These are phyloP conservation scores for Geranomyces michiganensis DNA, from an alignment of 192 early-diverging fungal species.

Conservation along the genomic window DNA sequence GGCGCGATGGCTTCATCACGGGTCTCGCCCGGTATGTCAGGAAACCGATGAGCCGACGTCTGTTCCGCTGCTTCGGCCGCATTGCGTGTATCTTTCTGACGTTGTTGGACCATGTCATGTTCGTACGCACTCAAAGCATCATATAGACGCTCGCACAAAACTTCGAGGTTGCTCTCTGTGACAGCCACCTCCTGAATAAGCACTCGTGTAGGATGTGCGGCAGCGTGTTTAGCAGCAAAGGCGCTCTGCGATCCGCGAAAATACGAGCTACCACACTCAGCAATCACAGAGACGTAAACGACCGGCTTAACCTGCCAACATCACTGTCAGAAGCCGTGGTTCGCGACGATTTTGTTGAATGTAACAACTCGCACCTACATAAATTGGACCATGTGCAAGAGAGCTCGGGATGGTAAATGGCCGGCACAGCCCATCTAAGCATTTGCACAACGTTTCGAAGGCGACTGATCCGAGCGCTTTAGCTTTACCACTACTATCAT, in stretches of 20 bases:
- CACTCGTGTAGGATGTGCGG: slow-evolving; percentile 41
- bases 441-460: slow-evolving; percentile 61
- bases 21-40: not conserved
- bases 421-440: slow-evolving; percentile 50
- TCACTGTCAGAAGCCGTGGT: not conserved
- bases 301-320: slow-evolving; percentile 36
- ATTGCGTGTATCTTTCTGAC: slow-evolving; percentile 17
- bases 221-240: slow-evolving; percentile 30
- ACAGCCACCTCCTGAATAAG: slow-evolving; percentile 52
- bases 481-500: slow-evolving; percentile 39
- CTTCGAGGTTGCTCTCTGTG: slow-evolving; percentile 36
- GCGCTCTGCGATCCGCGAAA: slow-evolving; percentile 38
- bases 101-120: slow-evolving; percentile 40
- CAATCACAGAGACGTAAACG: slow-evolving; percentile 50
- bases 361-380: slow-evolving; percentile 19
- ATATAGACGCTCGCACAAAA: slow-evolving; percentile 45
- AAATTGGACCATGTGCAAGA: slow-evolving; percentile 19
- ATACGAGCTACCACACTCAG: slow-evolving; percentile 44
- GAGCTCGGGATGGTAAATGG: slow-evolving; percentile 46
- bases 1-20: not conserved
- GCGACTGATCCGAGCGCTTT: slow-evolving; percentile 43
- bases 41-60: not conserved
- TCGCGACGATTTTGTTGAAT: not conserved
- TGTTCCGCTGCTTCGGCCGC: slow-evolving; percentile 15
- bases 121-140: slow-evolving; percentile 52